phyloP scores from a whole-genome alignment of 163 green algal species.

The Scenedesmus sp. region DNA sequence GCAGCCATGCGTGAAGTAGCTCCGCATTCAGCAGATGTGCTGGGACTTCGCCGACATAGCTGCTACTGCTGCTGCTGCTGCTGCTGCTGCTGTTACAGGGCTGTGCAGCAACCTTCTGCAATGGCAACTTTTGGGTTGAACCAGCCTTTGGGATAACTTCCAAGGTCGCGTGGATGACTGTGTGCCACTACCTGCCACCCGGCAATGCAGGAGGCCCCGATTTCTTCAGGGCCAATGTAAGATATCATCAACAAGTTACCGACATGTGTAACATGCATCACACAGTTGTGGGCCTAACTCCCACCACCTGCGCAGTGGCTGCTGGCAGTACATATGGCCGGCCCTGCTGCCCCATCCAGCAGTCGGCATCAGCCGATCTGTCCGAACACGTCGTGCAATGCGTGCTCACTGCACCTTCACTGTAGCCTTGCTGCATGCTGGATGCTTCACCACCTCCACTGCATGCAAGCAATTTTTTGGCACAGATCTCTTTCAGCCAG shows the following conservation, averaged over 20 bases:
- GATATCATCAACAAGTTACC: neutral
- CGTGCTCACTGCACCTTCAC: too few species aligned
- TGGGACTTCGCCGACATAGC: neutral
- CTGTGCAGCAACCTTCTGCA: neutral
- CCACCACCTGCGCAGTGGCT: neutral
- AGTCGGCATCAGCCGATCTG: too few species aligned
- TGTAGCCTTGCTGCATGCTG: too few species aligned
- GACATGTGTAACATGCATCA: neutral
- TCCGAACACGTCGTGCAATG: too few species aligned
- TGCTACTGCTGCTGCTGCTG: neutral
- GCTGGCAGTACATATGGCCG: too few species aligned
- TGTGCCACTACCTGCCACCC: neutral
- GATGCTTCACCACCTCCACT: too few species aligned
- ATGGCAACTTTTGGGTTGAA: neutral
- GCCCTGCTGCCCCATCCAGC: too few species aligned
- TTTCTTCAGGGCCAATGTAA: neutral
- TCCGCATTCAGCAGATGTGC: too few species aligned
- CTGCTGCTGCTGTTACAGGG: neutral
- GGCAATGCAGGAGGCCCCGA: neutral
- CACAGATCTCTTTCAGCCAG: too few species aligned
- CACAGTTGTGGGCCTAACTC: neutral
- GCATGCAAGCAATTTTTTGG: too few species aligned
- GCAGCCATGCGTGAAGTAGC: neutral
- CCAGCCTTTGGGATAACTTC: too few species aligned
- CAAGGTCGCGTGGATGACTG: neutral